phyloP scores from a whole-genome alignment of 306 rosid genomes.

The Glycine soja region DNA sequence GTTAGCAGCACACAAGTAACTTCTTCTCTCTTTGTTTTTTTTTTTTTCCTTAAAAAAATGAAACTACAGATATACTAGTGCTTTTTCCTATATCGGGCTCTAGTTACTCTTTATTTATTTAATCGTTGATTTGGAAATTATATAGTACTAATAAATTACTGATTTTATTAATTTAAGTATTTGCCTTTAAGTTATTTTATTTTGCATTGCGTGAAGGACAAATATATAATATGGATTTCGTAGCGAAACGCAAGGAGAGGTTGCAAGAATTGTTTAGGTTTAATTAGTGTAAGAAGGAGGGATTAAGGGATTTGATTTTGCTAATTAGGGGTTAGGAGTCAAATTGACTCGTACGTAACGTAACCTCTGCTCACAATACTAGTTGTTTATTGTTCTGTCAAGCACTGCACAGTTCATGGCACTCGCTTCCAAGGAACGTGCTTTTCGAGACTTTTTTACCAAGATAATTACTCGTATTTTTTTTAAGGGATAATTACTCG shows the following conservation, averaged over 20 bases:
- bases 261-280: not conserved
- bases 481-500: too few species aligned
- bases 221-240: not conserved
- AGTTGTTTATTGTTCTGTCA: not conserved
- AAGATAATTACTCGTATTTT: too few species aligned
- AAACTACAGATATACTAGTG: too few species aligned
- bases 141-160: not conserved
- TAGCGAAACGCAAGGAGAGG: not conserved
- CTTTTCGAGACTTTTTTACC: not conserved
- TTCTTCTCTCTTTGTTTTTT: not conserved
- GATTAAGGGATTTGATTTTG: not conserved
- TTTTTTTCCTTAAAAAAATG: too few species aligned
- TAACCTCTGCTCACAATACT: not conserved
- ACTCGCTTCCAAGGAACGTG: not conserved
- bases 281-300: not conserved
- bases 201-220: too few species aligned
- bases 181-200: not conserved
- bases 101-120: not conserved
- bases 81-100: too few species aligned
- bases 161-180: not conserved
- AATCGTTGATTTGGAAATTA: not conserved
- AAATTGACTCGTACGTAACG: conserved; percentile 30
- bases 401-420: not conserved
- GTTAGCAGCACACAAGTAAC: conserved; percentile 12
- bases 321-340: not conserved